Evolutionary conservation across 2,329 filamentous ascomycete species (phyloP).

Genomic region (Elsinoe fawcettii): DNA sequence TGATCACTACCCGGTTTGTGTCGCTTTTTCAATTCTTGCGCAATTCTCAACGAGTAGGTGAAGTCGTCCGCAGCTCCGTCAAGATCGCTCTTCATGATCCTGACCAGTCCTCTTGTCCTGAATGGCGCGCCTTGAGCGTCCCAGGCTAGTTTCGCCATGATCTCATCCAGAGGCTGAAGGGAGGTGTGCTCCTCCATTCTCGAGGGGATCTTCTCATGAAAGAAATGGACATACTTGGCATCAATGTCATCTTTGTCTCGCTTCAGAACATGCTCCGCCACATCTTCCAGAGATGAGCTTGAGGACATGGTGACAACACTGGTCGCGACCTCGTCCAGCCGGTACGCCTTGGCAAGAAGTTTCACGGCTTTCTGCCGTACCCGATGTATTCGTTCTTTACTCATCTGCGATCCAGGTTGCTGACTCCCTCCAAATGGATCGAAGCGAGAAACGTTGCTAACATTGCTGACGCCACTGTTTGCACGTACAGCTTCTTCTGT

Average conservation of each 20-base stretch:
- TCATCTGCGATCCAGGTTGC: constrained; percentile 53
- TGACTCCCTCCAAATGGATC: constrained; percentile 46
- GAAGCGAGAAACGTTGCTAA: constrained; percentile 46
- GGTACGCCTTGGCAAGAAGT: constrained; percentile 69
- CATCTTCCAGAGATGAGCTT: constrained; percentile 67
- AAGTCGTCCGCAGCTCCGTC: constrained; percentile 63
- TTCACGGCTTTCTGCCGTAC: constrained; percentile 75
- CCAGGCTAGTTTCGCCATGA: constrained; percentile 56
- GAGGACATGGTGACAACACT: constrained; percentile 80
- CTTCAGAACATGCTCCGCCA: constrained; percentile 64
- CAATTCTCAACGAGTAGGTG: constrained; percentile 55
- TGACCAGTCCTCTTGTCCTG: constrained; percentile 66
- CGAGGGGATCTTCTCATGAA: constrained; percentile 81
- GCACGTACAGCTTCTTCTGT: constrained; percentile 70
- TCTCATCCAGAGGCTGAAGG: constrained; percentile 57
- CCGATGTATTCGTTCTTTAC: constrained; percentile 65
- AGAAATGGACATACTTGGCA: constrained; percentile 85
- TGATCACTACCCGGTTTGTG: constrained; percentile 45
- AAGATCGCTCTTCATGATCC: constrained; percentile 67
- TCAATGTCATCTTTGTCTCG: constrained; percentile 59
- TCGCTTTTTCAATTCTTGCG: constrained; percentile 33
- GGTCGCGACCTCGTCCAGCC: constrained; percentile 72
- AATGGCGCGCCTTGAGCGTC: constrained; percentile 60
- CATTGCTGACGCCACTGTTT: constrained; percentile 62
- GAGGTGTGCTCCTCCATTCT: constrained; percentile 64